Conservation (phyloP, 371 early-diverging fungal genomes). For the Coelomomyces lativittatus region DNA sequence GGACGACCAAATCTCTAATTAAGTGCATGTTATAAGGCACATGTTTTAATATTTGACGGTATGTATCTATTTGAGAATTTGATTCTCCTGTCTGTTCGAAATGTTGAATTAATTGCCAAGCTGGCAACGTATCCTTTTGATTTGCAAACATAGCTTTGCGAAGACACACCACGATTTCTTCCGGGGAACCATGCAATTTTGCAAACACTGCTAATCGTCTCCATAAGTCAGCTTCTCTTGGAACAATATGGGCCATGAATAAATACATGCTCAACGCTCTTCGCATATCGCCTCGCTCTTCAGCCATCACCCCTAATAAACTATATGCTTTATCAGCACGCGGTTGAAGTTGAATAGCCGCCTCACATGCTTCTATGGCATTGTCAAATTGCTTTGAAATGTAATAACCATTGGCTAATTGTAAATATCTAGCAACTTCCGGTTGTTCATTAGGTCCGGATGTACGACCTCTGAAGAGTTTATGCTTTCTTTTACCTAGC, state of each 20-base stretch:
- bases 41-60: not conserved
- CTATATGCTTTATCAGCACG: not conserved
- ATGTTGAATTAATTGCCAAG: not conserved
- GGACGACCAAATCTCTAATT: not conserved
- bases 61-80: not conserved
- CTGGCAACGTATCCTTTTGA: not conserved
- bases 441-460: not conserved
- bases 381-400: not conserved
- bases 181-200: not conserved
- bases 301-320: not conserved
- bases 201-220: not conserved
- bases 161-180: not conserved
- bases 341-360: not conserved
- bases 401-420: not conserved
- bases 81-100: not conserved
- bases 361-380: not conserved
- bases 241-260: slow-evolving; percentile 1
- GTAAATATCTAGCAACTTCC: not conserved
- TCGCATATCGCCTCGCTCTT: not conserved
- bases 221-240: not conserved
- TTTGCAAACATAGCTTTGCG: not conserved
- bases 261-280: slow-evolving; percentile 1
- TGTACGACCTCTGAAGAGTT: not conserved
- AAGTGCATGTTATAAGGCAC: not conserved
- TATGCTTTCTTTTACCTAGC: not conserved